These are phyloP conservation scores for Solanum virginianum DNA, from an alignment of 257 asterid species.

Conservation along the genomic window DNA sequence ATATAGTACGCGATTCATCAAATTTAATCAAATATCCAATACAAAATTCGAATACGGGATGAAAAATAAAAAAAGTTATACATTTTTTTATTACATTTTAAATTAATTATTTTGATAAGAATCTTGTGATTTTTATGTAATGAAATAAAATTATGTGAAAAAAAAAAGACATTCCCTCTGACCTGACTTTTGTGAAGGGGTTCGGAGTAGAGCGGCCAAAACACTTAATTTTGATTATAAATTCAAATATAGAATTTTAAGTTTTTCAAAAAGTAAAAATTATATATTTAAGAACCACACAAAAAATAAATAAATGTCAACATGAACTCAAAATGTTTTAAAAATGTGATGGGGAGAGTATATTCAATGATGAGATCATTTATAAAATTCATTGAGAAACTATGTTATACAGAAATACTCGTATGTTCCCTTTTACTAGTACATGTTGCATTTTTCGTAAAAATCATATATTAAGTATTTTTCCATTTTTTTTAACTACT, in stretches of 20 bases:
- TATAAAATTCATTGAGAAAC: background rate
- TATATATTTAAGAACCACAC: no score
- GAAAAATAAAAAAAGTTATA: no score
- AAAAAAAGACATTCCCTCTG: background rate
- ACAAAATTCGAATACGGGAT: no score
- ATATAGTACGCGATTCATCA: no score
- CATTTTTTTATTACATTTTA: no score
- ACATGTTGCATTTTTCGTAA: background rate
- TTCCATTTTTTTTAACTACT: background rate
- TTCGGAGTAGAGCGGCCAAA: no score
- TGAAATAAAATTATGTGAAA: background rate
- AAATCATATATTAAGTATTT: background rate
- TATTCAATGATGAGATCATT: background rate
- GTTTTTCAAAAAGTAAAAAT: no score
- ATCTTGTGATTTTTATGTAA: background rate
- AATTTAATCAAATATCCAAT: no score
- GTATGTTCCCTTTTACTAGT: background rate
- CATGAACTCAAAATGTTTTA: no score
- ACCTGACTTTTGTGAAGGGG: background rate
- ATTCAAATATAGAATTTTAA: no score
- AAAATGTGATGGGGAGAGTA: no score
- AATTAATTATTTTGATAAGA: background rate
- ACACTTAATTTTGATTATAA: background rate
- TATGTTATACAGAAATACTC: background rate
- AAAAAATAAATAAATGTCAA: no score